Evolutionary conservation across 2,329 filamentous ascomycete species (phyloP).

Genomic region (Cadophora gregata): DNA sequence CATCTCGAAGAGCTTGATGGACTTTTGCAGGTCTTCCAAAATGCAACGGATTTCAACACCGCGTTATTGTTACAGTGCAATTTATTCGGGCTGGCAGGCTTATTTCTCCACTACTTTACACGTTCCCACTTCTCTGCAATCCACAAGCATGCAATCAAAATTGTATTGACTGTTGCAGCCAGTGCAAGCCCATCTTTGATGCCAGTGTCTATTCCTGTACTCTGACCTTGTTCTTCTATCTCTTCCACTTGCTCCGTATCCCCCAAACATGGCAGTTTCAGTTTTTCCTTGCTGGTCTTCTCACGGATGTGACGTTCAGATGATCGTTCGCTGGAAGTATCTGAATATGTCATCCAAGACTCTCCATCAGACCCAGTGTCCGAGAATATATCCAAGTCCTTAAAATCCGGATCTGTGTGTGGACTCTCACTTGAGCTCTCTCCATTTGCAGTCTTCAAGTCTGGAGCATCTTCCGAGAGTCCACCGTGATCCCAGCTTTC

Average conservation of each 20-base stretch:
- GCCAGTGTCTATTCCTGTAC: background rate
- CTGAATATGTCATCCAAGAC: background rate
- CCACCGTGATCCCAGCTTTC: background rate
- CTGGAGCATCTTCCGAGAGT: background rate
- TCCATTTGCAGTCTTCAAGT: background rate
- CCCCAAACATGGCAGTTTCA: background rate
- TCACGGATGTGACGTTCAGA: too few relatives aligned
- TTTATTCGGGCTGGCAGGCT: background rate
- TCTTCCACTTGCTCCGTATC: background rate
- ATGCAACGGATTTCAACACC: background rate
- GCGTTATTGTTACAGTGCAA: background rate
- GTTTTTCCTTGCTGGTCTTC: background rate
- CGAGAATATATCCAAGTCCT: background rate
- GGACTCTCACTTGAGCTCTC: background rate
- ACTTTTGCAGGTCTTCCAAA: background rate
- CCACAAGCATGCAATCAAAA: background rate
- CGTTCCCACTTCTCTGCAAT: background rate
- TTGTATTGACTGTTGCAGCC: background rate
- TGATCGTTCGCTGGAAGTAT: background rate
- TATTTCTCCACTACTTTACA: background rate
- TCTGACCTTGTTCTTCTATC: background rate
- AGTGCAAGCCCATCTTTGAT: background rate
- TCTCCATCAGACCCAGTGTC: background rate
- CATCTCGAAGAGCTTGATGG: too few relatives aligned
- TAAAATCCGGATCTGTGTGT: background rate